These are phyloP conservation scores for Aspergillus haitiensis DNA, from an alignment of 495 filamentous ascomycete species.

Conservation along the genomic window DNA sequence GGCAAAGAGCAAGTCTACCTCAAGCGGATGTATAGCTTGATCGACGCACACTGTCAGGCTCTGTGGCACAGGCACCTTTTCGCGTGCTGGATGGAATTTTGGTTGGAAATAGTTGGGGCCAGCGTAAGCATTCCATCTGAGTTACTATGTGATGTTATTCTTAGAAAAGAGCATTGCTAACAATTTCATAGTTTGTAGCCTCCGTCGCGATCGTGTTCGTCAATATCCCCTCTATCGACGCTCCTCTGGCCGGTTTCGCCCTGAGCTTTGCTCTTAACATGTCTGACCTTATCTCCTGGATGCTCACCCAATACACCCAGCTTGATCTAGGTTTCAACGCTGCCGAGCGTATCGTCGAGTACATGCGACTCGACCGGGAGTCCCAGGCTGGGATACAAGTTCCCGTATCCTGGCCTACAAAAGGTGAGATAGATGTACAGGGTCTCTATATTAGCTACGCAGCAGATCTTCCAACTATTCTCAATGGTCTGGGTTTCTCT, in stretches of 20 bases:
- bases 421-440: conserved; percentile 64
- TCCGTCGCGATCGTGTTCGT: conserved; percentile 55
- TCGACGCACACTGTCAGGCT: conserved; percentile 63
- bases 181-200: conserved; percentile 54
- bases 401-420: conserved; percentile 69
- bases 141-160: neutral
- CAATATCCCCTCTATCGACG: conserved; percentile 55
- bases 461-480: conserved; percentile 62
- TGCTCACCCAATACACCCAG: conserved; percentile 38
- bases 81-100: conserved; percentile 67
- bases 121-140: neutral
- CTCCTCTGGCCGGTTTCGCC: conserved; percentile 73
- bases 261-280: conserved; percentile 51
- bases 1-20: conserved; percentile 63
- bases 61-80: conserved; percentile 71
- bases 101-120: conserved; percentile 20
- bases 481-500: conserved; percentile 64
- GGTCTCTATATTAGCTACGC: conserved; percentile 68
- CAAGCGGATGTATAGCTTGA: conserved; percentile 61
- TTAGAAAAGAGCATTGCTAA: conserved; percentile 45
- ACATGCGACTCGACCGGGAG: conserved; percentile 63
- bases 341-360: conserved; percentile 74
- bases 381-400: conserved; percentile 44
- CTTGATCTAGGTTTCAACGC: conserved; percentile 72
- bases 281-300: conserved; percentile 33